Evolutionary conservation across 192 early-diverging fungal species (phyloP).

Genomic region (Backusella psychrophila): DNA sequence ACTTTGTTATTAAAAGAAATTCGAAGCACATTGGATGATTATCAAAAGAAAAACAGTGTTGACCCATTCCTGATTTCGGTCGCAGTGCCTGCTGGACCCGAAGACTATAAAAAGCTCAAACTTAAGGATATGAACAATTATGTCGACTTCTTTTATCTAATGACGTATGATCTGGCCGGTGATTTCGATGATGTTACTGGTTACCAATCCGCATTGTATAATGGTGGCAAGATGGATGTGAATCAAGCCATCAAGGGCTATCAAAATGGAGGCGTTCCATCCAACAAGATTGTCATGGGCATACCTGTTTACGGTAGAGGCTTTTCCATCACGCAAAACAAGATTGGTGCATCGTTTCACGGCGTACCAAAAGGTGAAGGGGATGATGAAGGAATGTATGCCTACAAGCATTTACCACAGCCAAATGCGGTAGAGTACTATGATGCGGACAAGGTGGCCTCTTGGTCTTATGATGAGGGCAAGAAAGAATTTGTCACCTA

Average conservation of each 20-base stretch:
- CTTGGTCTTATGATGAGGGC: conserved; percentile 71
- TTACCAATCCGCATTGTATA: conserved; percentile 87
- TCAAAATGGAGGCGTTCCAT: conserved; percentile 68
- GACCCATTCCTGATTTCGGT: conserved; percentile 59
- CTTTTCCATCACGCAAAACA: conserved; percentile 77
- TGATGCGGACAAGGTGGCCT: conserved; percentile 72
- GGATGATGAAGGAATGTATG: conserved; percentile 91
- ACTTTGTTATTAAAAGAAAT: conserved; percentile 72
- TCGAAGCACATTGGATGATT: conserved; percentile 61
- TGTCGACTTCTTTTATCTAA: conserved; percentile 81
- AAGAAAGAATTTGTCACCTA: conserved; percentile 77
- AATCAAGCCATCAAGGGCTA: conserved; percentile 74
- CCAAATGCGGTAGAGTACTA: conserved; percentile 67
- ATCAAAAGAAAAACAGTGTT: conserved; percentile 27
- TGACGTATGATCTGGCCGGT: conserved; percentile 84
- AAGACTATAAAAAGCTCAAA: conserved; percentile 56
- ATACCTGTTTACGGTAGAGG: conserved; percentile 90
- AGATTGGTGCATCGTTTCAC: conserved; percentile 56
- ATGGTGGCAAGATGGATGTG: conserved; percentile 53
- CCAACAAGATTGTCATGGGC: conserved; percentile 85
- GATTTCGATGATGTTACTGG: conserved; percentile 64
- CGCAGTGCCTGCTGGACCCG: conserved; percentile 61
- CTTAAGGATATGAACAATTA: conserved; percentile 60
- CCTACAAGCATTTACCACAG: conserved; percentile 78
- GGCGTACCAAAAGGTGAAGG: conserved; percentile 77